phyloP scores from a whole-genome alignment of 805 yeast species.

The Ogataea pilisensis region DNA sequence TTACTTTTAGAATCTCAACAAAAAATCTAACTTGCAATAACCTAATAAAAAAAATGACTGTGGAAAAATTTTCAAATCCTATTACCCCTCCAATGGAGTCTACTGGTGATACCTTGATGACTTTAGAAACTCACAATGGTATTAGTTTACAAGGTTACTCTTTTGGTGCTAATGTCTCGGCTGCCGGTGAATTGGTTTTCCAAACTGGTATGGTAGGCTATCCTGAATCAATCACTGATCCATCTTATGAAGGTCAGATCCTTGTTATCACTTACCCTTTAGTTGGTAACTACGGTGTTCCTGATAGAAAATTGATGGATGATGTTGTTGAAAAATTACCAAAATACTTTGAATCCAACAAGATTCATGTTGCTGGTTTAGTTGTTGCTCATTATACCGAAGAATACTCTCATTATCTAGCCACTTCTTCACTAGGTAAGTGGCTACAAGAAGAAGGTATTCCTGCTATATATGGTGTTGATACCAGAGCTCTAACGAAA shows the following conservation, averaged over 20 bases:
- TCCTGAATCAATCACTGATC: constrained; percentile 97
- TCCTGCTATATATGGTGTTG: constrained; percentile 97
- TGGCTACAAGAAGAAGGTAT: constrained; percentile 91
- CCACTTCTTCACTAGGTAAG: constrained; percentile 83
- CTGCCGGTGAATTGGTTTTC: constrained; percentile 97
- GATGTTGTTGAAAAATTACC: constrained; percentile 75
- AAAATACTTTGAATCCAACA: constrained; percentile 86
- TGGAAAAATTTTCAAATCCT: constrained; percentile 61
- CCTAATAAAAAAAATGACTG: constrained; percentile 30
- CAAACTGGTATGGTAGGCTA: constrained; percentile 99
- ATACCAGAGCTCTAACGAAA: constrained; percentile 92
- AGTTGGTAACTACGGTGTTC: constrained; percentile 99
- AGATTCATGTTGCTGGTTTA: constrained; percentile 94
- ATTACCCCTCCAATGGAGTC: constrained; percentile 88
- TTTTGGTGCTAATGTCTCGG: constrained; percentile 85
- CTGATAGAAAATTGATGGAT: constrained; percentile 75
- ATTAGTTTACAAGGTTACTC: constrained; percentile 88
- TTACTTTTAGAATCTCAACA: constrained; percentile 3
- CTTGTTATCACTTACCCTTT: constrained; percentile 94
- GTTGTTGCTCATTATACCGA: constrained; percentile 97
- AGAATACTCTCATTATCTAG: constrained; percentile 90
- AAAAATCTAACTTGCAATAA: neutral
- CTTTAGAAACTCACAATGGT: constrained; percentile 87
- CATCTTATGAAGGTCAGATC: constrained; percentile 97
- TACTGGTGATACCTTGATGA: constrained; percentile 76